phyloP scores from a whole-genome alignment of 768 basidiomycete genomes.

The Tulasnella calospora region DNA sequence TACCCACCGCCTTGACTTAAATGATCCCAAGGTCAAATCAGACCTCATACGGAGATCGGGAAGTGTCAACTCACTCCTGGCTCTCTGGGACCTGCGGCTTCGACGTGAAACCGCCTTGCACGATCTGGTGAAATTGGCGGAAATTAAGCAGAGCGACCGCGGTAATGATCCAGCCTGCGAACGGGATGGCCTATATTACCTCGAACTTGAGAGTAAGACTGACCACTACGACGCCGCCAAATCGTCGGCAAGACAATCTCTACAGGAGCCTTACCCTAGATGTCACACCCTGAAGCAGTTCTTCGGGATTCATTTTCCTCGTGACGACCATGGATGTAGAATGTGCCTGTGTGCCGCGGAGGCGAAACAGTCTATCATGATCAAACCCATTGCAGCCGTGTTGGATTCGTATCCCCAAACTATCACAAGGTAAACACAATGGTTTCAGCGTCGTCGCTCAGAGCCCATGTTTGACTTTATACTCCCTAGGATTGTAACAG shows the following conservation, averaged over 20 bases:
- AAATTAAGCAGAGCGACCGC: not conserved
- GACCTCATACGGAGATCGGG: slow-evolving; percentile 4
- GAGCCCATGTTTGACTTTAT: no score
- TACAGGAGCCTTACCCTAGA: not conserved
- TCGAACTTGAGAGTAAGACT: not conserved
- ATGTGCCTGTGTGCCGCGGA: not conserved
- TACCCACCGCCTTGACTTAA: not conserved
- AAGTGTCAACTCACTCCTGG: not conserved
- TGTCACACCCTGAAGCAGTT: not conserved
- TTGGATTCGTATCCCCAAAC: not conserved
- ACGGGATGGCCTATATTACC: not conserved
- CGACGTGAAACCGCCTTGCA: not conserved
- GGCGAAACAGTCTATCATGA: not conserved
- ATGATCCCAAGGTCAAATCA: not conserved
- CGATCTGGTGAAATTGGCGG: not conserved
- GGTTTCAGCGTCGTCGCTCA: no score
- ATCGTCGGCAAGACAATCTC: not conserved
- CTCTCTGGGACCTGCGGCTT: slow-evolving; percentile 1
- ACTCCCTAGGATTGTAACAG: no score
- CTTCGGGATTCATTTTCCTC: not conserved
- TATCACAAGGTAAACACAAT: not conserved
- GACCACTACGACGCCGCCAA: not conserved
- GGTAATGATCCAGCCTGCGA: not conserved
- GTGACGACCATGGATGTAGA: not conserved
- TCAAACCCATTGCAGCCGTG: not conserved